A percentile compares a stretch with the other conserved stretches of the same genome.
Conservation (phyloP, 2,329 filamentous ascomycete genomes). For the Grosmannia huntii region DNA sequence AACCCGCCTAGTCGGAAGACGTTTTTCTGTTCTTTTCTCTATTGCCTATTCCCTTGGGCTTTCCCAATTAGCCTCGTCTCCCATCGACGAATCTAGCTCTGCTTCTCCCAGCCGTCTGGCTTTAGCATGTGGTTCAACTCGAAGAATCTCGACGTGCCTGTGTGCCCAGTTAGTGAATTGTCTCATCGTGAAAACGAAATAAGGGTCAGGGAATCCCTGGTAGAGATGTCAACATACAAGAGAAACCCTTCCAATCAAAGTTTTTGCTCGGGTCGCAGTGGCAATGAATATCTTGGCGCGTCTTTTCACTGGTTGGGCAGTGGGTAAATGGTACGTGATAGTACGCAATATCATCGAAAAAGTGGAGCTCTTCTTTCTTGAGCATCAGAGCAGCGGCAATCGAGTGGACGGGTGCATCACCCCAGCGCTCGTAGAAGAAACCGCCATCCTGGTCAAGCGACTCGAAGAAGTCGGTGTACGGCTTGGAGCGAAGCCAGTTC, state of each 20-base stretch:
- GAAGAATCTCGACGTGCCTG: constrained; percentile 80
- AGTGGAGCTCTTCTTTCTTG: constrained; percentile 88
- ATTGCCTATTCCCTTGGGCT: not conserved
- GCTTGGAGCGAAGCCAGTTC: constrained; percentile 79
- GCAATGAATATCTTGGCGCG: constrained; percentile 72
- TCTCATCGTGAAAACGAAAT: not conserved
- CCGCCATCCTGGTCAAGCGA: constrained; percentile 80
- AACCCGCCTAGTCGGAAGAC: not conserved
- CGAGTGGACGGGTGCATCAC: constrained; percentile 95
- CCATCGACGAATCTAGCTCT: constrained; percentile 31
- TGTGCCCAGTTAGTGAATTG: not conserved
- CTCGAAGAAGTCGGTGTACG: constrained; percentile 86
- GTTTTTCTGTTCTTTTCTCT: not conserved
- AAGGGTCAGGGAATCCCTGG: not conserved
- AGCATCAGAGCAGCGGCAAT: constrained; percentile 81
- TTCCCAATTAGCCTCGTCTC: not conserved
- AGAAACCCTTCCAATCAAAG: constrained; percentile 99
- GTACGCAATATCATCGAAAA: constrained; percentile 98
- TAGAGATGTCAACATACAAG: constrained; percentile 52
- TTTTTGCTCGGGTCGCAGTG: constrained; percentile 93
- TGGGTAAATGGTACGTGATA: constrained; percentile 97
- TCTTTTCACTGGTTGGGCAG: constrained; percentile 84
- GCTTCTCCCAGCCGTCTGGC: constrained; percentile 72
- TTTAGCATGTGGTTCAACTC: constrained; percentile 70
- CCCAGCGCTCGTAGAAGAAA: constrained; percentile 99